Base-by-base conservation (phyloP, 2,329 filamentous ascomycete species). In the Hypomyces rosellus region DNA sequence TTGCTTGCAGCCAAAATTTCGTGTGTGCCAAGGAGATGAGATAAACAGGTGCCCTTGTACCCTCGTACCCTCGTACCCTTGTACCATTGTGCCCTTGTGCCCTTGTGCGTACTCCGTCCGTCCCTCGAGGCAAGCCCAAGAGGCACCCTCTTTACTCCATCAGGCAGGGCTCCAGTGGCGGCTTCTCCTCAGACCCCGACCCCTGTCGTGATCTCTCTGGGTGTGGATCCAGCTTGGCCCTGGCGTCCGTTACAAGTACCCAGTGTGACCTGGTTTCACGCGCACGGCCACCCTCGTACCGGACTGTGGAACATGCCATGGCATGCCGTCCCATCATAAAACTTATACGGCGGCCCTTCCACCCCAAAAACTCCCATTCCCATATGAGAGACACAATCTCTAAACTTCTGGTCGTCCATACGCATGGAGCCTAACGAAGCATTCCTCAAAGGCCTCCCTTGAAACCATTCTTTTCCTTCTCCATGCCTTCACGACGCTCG, bases 291-390 rank as follows among this genome's bases (percentile, higher is more conserved):
- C 36, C 48, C 48, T 45, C 34, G 36, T 50, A 43, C 50, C 38
- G 43, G 50, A 41, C 37, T 41, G 50, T 52, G 50, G 50, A 50
- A 52, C 50, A 52, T 52, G 33, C 50, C 50, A 52, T 52, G 40
- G 43, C 44, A 22, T 51, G 37, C 43, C 41, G 34, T 30, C 25
- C 25, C 25, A 30, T 30, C 25, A 30, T 30, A 30, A 36, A 39
- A 49, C 47, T 49, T 52, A 49, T 42, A 38, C 41, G 15, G 34
- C 45, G 14, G 25, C 15, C 34, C 34, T 34, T 42, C 25, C 22
- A 34, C 48, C 40, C 15, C 36, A 30, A 30, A 8, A 30, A 30
- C 33, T 40, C 47, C 42, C 46, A 30, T 46, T 39, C 41, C 30
- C 15, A 43, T 15, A 34, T 39, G 48, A 38, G 41, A 39, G 18